phyloP scores from a whole-genome alignment of 2,329 filamentous ascomycete genomes.

The Pestalotiopsis sp. region DNA sequence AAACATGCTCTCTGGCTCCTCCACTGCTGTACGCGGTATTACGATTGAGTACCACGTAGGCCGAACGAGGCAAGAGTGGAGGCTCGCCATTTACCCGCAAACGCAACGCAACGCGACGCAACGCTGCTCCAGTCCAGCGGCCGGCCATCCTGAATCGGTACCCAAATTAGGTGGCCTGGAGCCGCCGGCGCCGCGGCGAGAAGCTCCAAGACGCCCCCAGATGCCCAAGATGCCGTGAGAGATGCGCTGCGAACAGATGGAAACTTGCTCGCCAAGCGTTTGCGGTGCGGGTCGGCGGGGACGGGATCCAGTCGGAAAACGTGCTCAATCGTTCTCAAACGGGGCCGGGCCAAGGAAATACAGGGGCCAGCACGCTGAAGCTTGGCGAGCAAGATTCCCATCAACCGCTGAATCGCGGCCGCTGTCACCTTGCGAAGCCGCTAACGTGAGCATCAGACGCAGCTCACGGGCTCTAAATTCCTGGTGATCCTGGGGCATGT shows the following conservation, averaged over 20 bases:
- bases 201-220: background rate
- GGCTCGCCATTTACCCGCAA: background rate
- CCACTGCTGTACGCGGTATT: background rate
- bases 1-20: background rate
- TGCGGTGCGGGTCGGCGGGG: background rate
- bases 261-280: constrained; percentile 14
- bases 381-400: constrained; percentile 11
- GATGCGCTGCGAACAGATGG: background rate
- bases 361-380: background rate
- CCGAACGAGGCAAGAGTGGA: background rate
- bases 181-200: background rate
- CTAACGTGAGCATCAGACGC: background rate
- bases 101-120: background rate
- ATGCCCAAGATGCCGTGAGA: background rate
- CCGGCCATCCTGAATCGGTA: background rate
- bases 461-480: background rate
- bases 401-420: background rate
- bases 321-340: constrained; percentile 9
- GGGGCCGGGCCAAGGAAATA: background rate
- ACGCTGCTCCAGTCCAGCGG: background rate
- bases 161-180: background rate
- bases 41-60: background rate
- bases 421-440: background rate
- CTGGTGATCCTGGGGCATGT: background rate
- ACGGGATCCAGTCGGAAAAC: constrained; percentile 7